phyloP scores from a whole-genome alignment of 2,329 filamentous ascomycete genomes.

The Diplodia mutila region DNA sequence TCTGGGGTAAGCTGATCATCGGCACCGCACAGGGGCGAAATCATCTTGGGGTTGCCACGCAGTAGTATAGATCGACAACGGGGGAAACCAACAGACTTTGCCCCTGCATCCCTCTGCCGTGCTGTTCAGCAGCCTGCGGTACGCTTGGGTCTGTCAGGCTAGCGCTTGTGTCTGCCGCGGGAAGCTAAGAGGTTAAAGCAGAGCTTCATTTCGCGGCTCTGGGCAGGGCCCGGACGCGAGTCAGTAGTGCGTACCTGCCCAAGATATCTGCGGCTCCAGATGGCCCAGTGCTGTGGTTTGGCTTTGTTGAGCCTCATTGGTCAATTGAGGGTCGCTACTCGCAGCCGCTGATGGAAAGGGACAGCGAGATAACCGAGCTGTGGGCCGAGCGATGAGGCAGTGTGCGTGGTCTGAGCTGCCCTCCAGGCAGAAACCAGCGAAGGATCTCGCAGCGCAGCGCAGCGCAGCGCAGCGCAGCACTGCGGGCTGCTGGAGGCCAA shows the following conservation, averaged over 20 bases:
- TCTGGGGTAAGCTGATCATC: constrained; percentile 3
- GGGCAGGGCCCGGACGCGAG: background rate
- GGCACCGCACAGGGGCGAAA: no score
- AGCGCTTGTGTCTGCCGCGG: background rate
- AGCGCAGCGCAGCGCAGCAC: background rate
- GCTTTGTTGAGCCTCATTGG: background rate
- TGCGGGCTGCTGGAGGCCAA: no score
- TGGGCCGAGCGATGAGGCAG: no score
- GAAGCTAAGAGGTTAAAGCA: background rate
- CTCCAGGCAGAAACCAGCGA: background rate
- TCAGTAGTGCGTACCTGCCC: background rate
- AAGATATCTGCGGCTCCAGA: background rate
- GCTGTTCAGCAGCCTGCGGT: no score
- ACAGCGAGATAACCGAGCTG: background rate
- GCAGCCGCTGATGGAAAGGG: background rate
- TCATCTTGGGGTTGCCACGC: background rate
- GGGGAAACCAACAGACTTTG: background rate
- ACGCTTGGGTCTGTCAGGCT: no score
- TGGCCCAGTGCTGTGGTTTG: background rate
- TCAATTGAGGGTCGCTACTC: background rate
- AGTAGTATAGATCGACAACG: background rate
- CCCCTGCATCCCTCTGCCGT: background rate
- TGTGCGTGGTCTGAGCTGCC: background rate
- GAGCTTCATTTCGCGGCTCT: constrained; percentile 5
- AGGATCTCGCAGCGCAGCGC: background rate